Evolutionary conservation across 768 basidiomycete genomes (phyloP), one percentile per base, ranked within the genome.

Genomic region (Nidularia sp.): DNA sequence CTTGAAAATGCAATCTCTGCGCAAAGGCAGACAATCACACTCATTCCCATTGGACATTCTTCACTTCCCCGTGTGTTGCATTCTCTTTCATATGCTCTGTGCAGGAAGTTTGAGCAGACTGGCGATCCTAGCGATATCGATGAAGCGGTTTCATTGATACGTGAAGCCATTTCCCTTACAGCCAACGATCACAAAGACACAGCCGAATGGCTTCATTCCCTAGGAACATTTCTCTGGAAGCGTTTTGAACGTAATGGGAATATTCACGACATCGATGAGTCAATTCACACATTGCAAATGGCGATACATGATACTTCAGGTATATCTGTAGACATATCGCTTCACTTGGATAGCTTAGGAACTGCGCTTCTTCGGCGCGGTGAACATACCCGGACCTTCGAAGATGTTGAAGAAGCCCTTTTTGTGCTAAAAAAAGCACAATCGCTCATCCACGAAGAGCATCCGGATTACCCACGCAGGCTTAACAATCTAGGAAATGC

Each of bases 321-420:
- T 9, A 39, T 2, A 15, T 39, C 15, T 15, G 18, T 18, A 18
- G 18, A 18, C 1, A 18, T 18, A 18, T 15, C 9, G 36, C 36
- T 39, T 39, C 15, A 9, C 9, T 9, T 39, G 9, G 15, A 39
- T 15, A 9, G 9, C 36, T 39, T 39, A 15, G 36, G 36, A 1
- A 39, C 9, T 2, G 36, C 36, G 15, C 36, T 39, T 39, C 15
- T 39, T 9, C 9, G 9, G 9, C 36, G 36, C 15, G 9, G 9
- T 15, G 15, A 39, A 2, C 9, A 15, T 10, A 47, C 45, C 12
- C 25, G 45, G 29, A 35, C 47, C 22, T 13, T 15, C 39, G 15
- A 49, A 13, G 50, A 53, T 29, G 22, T 55, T 32, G 45, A 49
- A 15, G 29, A 25, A n/a, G 39, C 51, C 6, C 45, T 58, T 22